Conservation (phyloP, 805 yeast genomes). For the Candida methanosorbosa region DNA sequence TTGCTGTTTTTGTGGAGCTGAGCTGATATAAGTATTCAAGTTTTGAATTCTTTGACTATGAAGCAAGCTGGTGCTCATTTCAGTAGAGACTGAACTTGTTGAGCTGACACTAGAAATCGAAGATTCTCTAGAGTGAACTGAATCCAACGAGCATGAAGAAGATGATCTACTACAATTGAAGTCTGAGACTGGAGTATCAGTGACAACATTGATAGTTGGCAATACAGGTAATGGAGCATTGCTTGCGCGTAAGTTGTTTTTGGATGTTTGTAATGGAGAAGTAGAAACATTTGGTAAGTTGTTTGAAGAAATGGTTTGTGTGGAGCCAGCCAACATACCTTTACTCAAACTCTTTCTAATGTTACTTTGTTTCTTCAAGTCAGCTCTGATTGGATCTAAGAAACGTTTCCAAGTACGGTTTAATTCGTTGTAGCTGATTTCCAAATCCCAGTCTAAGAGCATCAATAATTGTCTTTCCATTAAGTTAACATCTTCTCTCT, state of each 20-base stretch:
- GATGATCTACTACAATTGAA: background rate
- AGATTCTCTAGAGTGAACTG: constrained; percentile 20
- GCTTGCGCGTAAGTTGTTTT: constrained; percentile 1
- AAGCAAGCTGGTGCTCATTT: constrained; percentile 3
- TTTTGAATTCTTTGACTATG: constrained; percentile 4
- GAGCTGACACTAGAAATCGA: constrained; percentile 19
- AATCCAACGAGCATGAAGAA: constrained; percentile 4
- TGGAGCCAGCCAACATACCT: constrained; percentile 20
- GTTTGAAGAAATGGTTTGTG: constrained; percentile 18
- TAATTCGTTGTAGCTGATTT: constrained; percentile 37
- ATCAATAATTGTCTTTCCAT: constrained; percentile 74
- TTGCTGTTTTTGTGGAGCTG: constrained; percentile 2
- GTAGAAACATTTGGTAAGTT: background rate
- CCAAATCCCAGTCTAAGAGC: constrained; percentile 63
- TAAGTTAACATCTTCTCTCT: constrained; percentile 58
- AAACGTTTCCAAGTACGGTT: constrained; percentile 31
- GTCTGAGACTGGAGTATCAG: background rate
- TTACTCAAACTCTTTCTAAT: constrained; percentile 19
- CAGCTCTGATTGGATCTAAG: constrained; percentile 41
- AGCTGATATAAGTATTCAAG: constrained; percentile 1
- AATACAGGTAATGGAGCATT: constrained; percentile 1
- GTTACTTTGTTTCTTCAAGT: constrained; percentile 22
- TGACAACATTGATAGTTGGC: background rate
- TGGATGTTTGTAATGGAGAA: background rate
- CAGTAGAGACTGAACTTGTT: background rate